These are phyloP conservation scores for Penicillium corylophilum DNA, from an alignment of 2,329 filamentous ascomycete genomes.

Conservation along the genomic window DNA sequence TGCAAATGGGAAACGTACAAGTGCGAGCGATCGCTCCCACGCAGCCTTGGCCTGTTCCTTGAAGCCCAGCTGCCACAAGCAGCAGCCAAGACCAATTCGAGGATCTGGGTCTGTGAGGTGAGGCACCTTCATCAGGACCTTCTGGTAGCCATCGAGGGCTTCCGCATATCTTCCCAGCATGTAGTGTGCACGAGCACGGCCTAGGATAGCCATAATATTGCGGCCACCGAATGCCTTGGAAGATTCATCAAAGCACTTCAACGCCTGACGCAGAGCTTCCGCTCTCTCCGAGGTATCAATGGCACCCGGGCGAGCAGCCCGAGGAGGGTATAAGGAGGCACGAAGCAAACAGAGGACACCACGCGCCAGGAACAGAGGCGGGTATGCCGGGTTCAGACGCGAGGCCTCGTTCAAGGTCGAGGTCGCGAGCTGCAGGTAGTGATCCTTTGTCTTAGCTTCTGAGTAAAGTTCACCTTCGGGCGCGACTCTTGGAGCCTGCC, in stretches of 20 bases:
- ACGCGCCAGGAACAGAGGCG: conserved; percentile 84
- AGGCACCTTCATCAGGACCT: conserved; percentile 80
- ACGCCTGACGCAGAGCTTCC: conserved; percentile 77
- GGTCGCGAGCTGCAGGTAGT: conserved; percentile 88
- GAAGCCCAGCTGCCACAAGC: conserved; percentile 93
- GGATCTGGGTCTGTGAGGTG: conserved; percentile 90
- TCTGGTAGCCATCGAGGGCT: conserved; percentile 80
- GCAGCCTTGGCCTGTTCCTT: conserved; percentile 88
- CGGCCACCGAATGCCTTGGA: conserved; percentile 77
- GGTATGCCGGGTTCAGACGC: conserved; percentile 86
- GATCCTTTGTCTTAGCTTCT: conserved; percentile 86
- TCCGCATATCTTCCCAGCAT: conserved; percentile 84
- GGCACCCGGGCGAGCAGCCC: conserved; percentile 59
- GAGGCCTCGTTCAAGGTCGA: conserved; percentile 92
- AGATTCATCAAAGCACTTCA: conserved; percentile 94
- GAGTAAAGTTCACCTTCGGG: conserved; percentile 64
- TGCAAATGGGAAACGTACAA: conserved; percentile 50
- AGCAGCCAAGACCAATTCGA: conserved; percentile 92
- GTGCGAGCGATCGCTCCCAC: conserved; percentile 83
- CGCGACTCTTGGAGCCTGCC: conserved; percentile 69
- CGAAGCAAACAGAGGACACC: conserved; percentile 85
- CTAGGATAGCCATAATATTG: conserved; percentile 90
- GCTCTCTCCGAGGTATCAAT: conserved; percentile 68
- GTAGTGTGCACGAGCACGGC: conserved; percentile 82
- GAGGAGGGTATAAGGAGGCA: conserved; percentile 78